Conservation (phyloP, 768 basidiomycete species). For the Termitomyces sp. region DNA sequence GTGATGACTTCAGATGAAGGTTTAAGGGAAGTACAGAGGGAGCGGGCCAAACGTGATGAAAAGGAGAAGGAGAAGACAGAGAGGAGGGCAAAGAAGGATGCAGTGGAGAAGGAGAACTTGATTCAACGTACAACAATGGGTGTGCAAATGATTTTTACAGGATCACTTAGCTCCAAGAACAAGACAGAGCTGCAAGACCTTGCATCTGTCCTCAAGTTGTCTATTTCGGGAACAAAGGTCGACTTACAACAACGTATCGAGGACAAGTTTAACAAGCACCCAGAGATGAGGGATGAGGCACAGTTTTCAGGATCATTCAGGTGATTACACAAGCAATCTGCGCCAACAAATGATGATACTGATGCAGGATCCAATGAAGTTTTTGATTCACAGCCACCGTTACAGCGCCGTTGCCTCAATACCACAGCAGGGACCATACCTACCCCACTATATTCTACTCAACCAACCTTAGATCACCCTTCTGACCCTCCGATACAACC, state of each 20-base stretch:
- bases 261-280: neutral
- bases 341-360: neutral
- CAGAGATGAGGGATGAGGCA: neutral
- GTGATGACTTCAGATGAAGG: neutral
- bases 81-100: neutral
- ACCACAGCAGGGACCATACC: neutral
- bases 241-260: neutral
- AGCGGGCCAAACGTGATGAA: neutral
- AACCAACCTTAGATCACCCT: no score
- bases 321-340: neutral
- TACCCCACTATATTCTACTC: neutral
- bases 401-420: neutral
- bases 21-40: neutral
- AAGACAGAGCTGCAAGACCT: neutral
- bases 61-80: neutral
- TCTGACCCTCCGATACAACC: no score
- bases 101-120: neutral
- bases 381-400: neutral
- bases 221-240: neutral
- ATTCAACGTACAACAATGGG: neutral
- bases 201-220: neutral
- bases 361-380: neutral
- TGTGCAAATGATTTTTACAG: neutral
- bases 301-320: neutral
- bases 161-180: neutral